phyloP scores from a whole-genome alignment of 2,329 filamentous ascomycete genomes.

The Pyricularia grisea region DNA sequence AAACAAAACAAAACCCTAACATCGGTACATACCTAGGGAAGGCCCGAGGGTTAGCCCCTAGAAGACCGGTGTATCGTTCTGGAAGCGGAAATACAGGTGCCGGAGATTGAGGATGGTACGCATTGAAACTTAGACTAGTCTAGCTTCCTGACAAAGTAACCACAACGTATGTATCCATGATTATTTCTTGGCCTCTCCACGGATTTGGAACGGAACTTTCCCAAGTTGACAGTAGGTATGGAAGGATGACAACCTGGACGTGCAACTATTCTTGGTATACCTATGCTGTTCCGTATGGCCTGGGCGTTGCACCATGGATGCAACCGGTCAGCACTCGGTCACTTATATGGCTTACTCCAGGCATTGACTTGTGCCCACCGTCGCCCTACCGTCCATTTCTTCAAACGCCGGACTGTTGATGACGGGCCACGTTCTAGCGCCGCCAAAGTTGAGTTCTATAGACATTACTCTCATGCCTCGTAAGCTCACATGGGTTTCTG shows the following conservation, averaged over 20 bases:
- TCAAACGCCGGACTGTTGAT: background rate
- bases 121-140: background rate
- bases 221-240: background rate
- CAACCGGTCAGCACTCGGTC: background rate
- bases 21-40: background rate
- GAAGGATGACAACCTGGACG: background rate
- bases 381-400: background rate
- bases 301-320: background rate
- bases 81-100: background rate
- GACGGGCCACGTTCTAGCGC: background rate
- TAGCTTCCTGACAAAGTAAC: background rate
- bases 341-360: background rate
- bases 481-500: background rate
- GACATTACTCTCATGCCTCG: background rate
- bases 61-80: background rate
- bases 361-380: background rate
- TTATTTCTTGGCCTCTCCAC: background rate
- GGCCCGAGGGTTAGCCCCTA: background rate
- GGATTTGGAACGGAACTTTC: background rate
- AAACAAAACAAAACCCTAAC: background rate
- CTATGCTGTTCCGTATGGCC: background rate
- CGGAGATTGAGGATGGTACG: background rate
- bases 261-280: background rate
- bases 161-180: no score
- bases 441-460: background rate